Base-by-base conservation (phyloP, 768 basidiomycete species). In the Cystofilobasidium ferigula region DNA sequence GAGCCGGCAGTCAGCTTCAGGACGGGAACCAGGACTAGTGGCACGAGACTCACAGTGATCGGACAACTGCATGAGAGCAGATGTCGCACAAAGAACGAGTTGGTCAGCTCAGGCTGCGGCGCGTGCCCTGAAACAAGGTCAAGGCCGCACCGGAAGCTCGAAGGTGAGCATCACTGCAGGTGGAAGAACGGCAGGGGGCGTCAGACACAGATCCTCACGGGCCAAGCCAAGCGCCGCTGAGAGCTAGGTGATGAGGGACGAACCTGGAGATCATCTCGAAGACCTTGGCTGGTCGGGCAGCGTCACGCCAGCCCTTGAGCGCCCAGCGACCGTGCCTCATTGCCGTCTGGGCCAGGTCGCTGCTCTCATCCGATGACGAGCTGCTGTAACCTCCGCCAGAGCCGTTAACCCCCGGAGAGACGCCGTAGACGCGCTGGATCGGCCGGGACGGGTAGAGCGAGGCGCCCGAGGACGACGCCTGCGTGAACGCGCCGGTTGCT, bases 101-200 rank as follows among this genome's bases (percentile, higher is more conserved):
- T n/a, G 30, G 70, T 35, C 13, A 34, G 59, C 7, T 9, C 24
- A 38, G 8, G 1, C 32, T 9, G 28, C 32, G 22, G 40, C 32
- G 48, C 36, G 57, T n/a, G 57, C 38, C 70, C 68, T 20, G 66
- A 42, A 36, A 54, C 35, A 18, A 28, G 40, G 22, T 7, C 24
- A 14, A 18, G 14, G 32, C 16, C 34, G 47, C 63, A 71, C 70
- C 48, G 45, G 54, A 61, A 4, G 54, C 71, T 36, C 74, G 54
- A 13, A 76, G 70, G 48, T 74, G 74, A 4, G 71, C 69, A 69
- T 76, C 76, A 61, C 75, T 76, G 51, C 35, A 13, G 32, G n/a
- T 42, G 47, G 57, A 57, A 69, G 35, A 53, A 26, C 32, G n/a
- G n/a, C 16, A 28, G 24, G 34, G 36, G 22, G 6, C 13, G n/a